A percentile compares a stretch with the other conserved stretches of the same genome.
Conservation (phyloP, 2,329 filamentous ascomycete genomes). For the Fusarium setosum region DNA sequence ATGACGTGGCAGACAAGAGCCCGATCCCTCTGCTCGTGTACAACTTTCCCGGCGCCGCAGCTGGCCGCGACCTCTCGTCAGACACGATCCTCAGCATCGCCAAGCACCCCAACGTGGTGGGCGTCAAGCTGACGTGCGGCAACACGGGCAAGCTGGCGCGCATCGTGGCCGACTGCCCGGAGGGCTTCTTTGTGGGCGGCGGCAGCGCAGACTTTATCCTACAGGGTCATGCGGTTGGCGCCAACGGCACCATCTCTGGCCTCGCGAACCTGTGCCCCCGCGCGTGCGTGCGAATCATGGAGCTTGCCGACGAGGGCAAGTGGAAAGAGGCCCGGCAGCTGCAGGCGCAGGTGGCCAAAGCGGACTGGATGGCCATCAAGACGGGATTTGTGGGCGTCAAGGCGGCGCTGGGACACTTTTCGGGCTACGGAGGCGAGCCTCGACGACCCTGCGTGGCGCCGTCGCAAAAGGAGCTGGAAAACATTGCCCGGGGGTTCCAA, state of each 20-base stretch:
- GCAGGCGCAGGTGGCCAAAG: constrained; percentile 56
- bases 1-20: constrained; percentile 67
- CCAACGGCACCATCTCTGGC: constrained; percentile 55
- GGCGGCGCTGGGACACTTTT: constrained; percentile 55
- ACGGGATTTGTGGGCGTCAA: constrained; percentile 63
- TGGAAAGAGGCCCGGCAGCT: constrained; percentile 49
- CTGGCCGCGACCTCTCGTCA: constrained; percentile 70
- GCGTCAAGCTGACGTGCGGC: constrained; percentile 73
- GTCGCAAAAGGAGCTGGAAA: constrained; percentile 46
- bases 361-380: constrained; percentile 59
- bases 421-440: constrained; percentile 53
- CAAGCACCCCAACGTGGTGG: constrained; percentile 67
- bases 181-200: constrained; percentile 49
- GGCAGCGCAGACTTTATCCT: constrained; percentile 57
- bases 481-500: constrained; percentile 51
- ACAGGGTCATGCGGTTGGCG: constrained; percentile 52
- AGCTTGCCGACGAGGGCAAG: constrained; percentile 47
- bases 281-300: constrained; percentile 49
- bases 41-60: constrained; percentile 72
- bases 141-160: constrained; percentile 71
- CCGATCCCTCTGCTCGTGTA: constrained; percentile 73
- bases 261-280: constrained; percentile 53
- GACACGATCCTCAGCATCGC: constrained; percentile 68
- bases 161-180: constrained; percentile 56
- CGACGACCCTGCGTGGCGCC: constrained; percentile 53